Evolutionary conservation across 306 rosid species (phyloP).

Genomic region (Castanea crenata): DNA sequence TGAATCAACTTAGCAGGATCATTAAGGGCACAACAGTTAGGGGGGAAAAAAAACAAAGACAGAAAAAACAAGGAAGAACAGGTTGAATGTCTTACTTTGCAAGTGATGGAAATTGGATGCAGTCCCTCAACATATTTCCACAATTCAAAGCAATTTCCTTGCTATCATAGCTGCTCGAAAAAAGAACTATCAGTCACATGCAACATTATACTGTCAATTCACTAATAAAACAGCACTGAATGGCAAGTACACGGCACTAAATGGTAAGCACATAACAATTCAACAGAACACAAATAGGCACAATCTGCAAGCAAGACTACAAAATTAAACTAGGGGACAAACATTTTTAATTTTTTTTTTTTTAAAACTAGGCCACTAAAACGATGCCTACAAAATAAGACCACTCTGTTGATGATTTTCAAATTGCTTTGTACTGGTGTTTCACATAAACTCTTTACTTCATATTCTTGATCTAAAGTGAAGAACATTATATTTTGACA

Average conservation of each 20-base stretch:
- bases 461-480: no score
- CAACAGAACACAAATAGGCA: neutral
- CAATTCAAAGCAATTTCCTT: constrained; percentile 88
- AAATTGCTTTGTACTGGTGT: no score
- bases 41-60: neutral
- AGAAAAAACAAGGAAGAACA: neutral
- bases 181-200: constrained; percentile 15
- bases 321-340: neutral
- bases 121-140: constrained; percentile 93
- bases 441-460: no score
- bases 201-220: neutral
- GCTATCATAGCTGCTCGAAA: constrained; percentile 84
- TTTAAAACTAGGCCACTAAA: no score
- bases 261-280: neutral
- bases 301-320: neutral
- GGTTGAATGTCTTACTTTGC: constrained; percentile 69
- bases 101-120: constrained; percentile 75
- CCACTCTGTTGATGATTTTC: no score
- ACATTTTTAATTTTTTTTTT: no score
- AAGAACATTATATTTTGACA: no score
- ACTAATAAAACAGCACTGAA: neutral
- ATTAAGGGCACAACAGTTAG: constrained; percentile 7
- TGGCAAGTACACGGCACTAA: neutral
- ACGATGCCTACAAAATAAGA: no score
- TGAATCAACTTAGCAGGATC: constrained; percentile 20